Base-by-base conservation (phyloP, 1,284 basidiomycete species). In the Porogramme epimiltina region DNA sequence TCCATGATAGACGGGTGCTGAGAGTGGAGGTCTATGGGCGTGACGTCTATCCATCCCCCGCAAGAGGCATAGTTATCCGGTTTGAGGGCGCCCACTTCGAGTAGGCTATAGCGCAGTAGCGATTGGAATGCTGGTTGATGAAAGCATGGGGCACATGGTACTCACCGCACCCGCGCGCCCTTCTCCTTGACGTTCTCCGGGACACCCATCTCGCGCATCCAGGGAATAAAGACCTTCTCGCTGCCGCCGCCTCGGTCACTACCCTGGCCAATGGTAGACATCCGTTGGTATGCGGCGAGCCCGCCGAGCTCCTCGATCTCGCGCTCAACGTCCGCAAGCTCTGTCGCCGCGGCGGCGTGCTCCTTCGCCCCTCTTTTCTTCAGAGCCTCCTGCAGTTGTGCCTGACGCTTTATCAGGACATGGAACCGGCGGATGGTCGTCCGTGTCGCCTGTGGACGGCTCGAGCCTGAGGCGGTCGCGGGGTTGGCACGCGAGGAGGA, bases 51-150 rank as follows among this genome's bases (percentile, higher is more conserved):
- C 91, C 91, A 95, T 1, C 76, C 71, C 6, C 73, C 66, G 55
- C 82, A 87, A 2, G 76, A 71, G 2, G 68, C 71, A 62, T 90
- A 94, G 67, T 95, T 95, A 63, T 92, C 85, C 2, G 87, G 89
- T 55, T 82, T 85, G 33, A 95, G 73, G 18, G 93, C 93, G 0
- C 93, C 93, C 2, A 95, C 89, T 70, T 95, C 93, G 1, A 95
- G 77, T 52, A 95, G 70, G 42, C 92, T 93, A 56, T n/a, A n/a
- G n/a, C n/a, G n/a, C n/a, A n/a, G n/a, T n/a, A n/a, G n/a, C n/a
- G n/a, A n/a, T n/a, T n/a, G n/a, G n/a, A n/a, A n/a, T n/a, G n/a
- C n/a, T n/a, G n/a, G n/a, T n/a, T n/a, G n/a, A n/a, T n/a, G n/a
- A n/a, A n/a, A n/a, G n/a, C n/a, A n/a, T n/a, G n/a, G n/a, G n/a